Evolutionary conservation across 225 moss, liverwort and hornwort species (phyloP).

Genomic region (Anthoceros angustus): DNA sequence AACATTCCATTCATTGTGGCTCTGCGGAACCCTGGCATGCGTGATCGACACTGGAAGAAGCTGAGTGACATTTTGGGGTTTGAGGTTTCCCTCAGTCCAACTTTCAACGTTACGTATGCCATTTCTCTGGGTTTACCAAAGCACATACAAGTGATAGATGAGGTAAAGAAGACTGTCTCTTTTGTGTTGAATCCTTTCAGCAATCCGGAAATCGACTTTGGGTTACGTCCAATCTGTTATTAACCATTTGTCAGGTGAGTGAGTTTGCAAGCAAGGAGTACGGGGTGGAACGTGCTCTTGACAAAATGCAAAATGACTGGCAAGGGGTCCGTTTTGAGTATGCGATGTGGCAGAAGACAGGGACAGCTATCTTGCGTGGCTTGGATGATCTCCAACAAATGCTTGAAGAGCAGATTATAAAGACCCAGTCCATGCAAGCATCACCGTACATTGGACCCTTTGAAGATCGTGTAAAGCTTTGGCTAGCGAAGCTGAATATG

Average conservation of each 20-base stretch:
- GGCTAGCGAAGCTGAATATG: slow-evolving; percentile 46
- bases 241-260: slow-evolving; percentile 26
- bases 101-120: slow-evolving; percentile 25
- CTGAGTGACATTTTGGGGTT: slow-evolving; percentile 32
- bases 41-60: slow-evolving; percentile 55
- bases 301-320: slow-evolving; percentile 74
- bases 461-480: slow-evolving; percentile 56
- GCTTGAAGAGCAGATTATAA: slow-evolving; percentile 60
- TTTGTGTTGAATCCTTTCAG: background rate
- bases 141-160: slow-evolving; percentile 36
- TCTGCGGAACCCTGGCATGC: slow-evolving; percentile 45
- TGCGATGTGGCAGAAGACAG: slow-evolving; percentile 37
- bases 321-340: slow-evolving; percentile 40
- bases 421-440: slow-evolving; percentile 55
- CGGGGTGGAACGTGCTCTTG: slow-evolving; percentile 35
- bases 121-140: slow-evolving; percentile 24
- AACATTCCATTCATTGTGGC: slow-evolving; percentile 49
- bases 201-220: too few relatives aligned
- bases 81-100: slow-evolving; percentile 23
- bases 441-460: slow-evolving; percentile 64
- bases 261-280: slow-evolving; percentile 68
- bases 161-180: slow-evolving; percentile 13
- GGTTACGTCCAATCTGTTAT: too few relatives aligned
- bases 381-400: slow-evolving; percentile 55
- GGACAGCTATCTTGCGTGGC: slow-evolving; percentile 43